Evolutionary conservation across 2,329 filamentous ascomycete species (phyloP).

Genomic region (Diaporthe sp.): DNA sequence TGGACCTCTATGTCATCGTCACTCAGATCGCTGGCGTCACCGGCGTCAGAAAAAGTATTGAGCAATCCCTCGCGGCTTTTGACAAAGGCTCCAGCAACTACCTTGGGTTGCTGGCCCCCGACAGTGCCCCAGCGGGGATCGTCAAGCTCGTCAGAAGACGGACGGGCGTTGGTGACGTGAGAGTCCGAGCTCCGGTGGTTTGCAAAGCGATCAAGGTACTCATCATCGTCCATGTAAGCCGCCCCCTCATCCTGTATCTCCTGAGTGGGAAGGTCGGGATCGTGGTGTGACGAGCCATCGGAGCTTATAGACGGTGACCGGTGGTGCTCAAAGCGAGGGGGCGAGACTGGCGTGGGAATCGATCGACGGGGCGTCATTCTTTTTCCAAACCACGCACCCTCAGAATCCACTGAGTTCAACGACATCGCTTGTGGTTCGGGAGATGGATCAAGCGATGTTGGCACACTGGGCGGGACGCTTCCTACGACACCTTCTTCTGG

Average conservation of each 20-base stretch:
- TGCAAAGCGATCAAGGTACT: slow-evolving; percentile 75
- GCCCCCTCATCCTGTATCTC: slow-evolving; percentile 74
- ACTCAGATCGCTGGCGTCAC: slow-evolving; percentile 45
- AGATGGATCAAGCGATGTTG: slow-evolving; percentile 56
- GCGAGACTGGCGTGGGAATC: slow-evolving; percentile 51
- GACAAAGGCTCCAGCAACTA: slow-evolving; percentile 68
- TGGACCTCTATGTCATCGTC: slow-evolving; percentile 45
- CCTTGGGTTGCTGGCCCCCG: slow-evolving; percentile 61
- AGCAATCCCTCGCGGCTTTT: slow-evolving; percentile 68
- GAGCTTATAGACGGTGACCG: slow-evolving; percentile 44
- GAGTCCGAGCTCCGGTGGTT: slow-evolving; percentile 47
- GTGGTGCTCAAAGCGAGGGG: slow-evolving; percentile 54
- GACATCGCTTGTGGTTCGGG: slow-evolving; percentile 82
- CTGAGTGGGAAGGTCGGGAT: slow-evolving; percentile 59
- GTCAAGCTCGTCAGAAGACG: slow-evolving; percentile 73
- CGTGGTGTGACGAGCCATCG: slow-evolving; percentile 59
- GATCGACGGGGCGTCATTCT: slow-evolving; percentile 55
- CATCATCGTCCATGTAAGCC: slow-evolving; percentile 74
- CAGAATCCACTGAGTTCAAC: slow-evolving; percentile 93
- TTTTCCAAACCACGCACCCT: slow-evolving; percentile 87
- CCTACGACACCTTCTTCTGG: slow-evolving; percentile 35
- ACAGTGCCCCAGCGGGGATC: slow-evolving; percentile 65
- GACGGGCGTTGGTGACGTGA: slow-evolving; percentile 55
- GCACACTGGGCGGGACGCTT: slow-evolving; percentile 33
- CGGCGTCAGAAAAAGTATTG: slow-evolving; percentile 57